These are phyloP conservation scores for Eucalyptus tenuipes DNA, from an alignment of 345 rosid genomes.

Conservation along the genomic window DNA sequence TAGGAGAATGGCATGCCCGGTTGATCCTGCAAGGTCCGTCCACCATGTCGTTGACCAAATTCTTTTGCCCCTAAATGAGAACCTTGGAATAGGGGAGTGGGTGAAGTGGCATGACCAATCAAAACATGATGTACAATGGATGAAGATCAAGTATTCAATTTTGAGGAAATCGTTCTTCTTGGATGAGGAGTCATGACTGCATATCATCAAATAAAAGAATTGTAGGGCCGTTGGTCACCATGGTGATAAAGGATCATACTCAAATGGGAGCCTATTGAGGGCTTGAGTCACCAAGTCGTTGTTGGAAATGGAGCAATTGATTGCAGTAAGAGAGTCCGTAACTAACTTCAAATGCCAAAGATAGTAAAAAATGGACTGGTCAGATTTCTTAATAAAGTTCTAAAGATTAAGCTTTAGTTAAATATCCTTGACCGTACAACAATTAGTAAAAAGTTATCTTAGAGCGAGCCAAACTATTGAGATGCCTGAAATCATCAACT, in stretches of 20 bases:
- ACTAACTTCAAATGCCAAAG: background rate
- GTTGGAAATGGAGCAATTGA: background rate
- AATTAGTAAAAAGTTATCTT: background rate
- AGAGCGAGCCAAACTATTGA: background rate
- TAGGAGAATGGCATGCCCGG: too few species aligned
- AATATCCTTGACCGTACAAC: background rate
- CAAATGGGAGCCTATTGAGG: background rate
- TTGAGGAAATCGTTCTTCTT: background rate
- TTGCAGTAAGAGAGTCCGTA: background rate
- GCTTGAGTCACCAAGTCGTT: background rate
- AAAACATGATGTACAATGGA: background rate
- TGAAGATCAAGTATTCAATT: background rate
- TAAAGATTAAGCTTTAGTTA: background rate
- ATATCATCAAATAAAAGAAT: background rate
- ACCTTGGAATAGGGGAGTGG: background rate
- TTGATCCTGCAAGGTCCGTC: background rate
- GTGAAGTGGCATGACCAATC: background rate
- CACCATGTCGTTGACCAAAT: background rate
- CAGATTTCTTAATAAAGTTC: background rate
- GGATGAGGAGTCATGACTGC: background rate
- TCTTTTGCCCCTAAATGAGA: background rate
- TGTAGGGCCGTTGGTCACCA: background rate
- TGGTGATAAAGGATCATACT: background rate
- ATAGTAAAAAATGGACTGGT: background rate
- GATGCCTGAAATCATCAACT: background rate